phyloP scores from a whole-genome alignment of 2,329 filamentous ascomycete species.

The Fusarium sp. region DNA sequence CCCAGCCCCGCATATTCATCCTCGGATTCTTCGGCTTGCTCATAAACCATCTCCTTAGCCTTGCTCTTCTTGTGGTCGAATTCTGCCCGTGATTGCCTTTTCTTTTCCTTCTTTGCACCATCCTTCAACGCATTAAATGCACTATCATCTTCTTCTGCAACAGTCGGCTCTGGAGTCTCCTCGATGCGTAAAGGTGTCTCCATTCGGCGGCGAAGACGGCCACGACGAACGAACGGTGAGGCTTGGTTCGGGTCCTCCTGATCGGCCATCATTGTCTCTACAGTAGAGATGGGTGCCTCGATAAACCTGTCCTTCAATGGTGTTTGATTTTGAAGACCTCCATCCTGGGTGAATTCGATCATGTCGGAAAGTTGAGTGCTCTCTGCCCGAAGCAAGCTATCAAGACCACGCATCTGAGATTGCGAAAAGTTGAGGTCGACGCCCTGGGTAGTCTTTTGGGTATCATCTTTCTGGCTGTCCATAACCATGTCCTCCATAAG shows the following conservation, averaged over 20 bases:
- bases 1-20: constrained; percentile 97
- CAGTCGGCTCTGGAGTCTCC: constrained; percentile 33
- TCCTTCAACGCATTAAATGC: constrained; percentile 79
- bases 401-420: constrained; percentile 67
- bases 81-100: constrained; percentile 59
- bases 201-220: constrained; percentile 59
- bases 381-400: constrained; percentile 61
- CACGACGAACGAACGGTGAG: constrained; percentile 72
- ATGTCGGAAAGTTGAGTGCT: constrained; percentile 73
- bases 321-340: constrained; percentile 76
- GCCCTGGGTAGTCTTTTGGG: constrained; percentile 52
- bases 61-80: constrained; percentile 89
- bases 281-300: constrained; percentile 71
- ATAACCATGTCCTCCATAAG: constrained; percentile 61
- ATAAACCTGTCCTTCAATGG: constrained; percentile 75
- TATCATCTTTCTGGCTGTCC: constrained; percentile 54
- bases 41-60: constrained; percentile 86
- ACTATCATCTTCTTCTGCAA: constrained; percentile 39
- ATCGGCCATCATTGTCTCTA: constrained; percentile 69
- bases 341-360: constrained; percentile 82
- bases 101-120: constrained; percentile 65
- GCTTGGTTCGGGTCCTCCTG: constrained; percentile 58
- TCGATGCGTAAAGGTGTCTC: constrained; percentile 42
- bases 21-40: constrained; percentile 96
- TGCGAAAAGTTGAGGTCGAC: constrained; percentile 68